Conservation (phyloP, 257 asterid genomes). For the Prunella vulgaris region DNA sequence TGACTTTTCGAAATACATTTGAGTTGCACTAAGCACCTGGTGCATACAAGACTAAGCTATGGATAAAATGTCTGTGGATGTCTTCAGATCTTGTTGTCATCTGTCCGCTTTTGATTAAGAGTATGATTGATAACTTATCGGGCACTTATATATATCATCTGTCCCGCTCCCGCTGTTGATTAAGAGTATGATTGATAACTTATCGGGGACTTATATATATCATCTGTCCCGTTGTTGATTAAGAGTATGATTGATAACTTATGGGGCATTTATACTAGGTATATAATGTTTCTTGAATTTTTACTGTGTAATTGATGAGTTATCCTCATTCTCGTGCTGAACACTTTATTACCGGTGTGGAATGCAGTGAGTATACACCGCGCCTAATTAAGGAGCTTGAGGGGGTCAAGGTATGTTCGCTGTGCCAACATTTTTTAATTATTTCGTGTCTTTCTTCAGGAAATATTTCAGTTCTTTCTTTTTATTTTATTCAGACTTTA, state of each 20-base stretch:
- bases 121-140: no score
- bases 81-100: neutral
- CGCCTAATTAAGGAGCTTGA: conserved; percentile 83
- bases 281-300: neutral
- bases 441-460: conserved; percentile 6
- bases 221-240: conserved; percentile 5
- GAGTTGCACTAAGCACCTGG: no score
- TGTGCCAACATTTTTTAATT: neutral
- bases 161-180: conserved; percentile 1
- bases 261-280: neutral
- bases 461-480: conserved; percentile 1
- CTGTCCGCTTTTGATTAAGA: no score
- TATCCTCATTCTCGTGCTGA: conserved; percentile 4
- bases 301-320: neutral
- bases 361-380: conserved; percentile 84
- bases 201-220: no score
- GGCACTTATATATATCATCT: no score
- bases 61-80: no score
- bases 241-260: neutral
- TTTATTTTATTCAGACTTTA: conserved; percentile 17
- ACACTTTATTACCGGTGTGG: conserved; percentile 13
- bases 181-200: no score
- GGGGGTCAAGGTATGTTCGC: conserved; percentile 65
- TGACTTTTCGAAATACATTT: no score
- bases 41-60: no score